Evolutionary conservation across 2,329 filamentous ascomycete genomes (phyloP), one percentile per base, ranked within the genome.

Genomic region (Pseudogymnoascus sp.): DNA sequence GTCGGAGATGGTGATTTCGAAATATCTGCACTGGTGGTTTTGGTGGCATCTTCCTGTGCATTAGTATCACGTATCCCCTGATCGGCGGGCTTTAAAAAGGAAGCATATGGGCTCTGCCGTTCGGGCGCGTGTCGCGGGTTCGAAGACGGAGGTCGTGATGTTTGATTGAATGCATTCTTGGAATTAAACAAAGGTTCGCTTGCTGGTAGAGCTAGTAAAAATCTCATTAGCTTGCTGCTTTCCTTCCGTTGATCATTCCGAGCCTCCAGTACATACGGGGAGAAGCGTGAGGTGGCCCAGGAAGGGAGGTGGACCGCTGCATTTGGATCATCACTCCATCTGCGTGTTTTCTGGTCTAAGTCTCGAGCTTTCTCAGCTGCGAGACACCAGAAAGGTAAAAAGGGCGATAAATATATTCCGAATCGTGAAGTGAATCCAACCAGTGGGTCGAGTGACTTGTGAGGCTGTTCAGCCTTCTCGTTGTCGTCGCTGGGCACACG

Each of bases 271-370:
- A 72, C 71, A 59, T 72, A 73, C 71, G 70, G 67, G 72, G 71
- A 65, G 71, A 72, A 61, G 68, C 67, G 65, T 73, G 71, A 10
- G 67, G 67, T 40, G 72, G 70, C 65, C 71, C 71, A 13, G 71
- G 71, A 21, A 72, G 70, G 65, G 71, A 73, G 63, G 71, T 69
- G 63, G 71, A 72, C 65, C 71, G 69, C 67, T 72, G 70, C 70
- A 72, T 72, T 66, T 67, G 64, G 66, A 71, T 72, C 71, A 73
- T 72, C 63, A 62, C 69, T 71, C 69, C 68, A 73, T 72, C 64
- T 70, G 68, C 64, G 60, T 31, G 35, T 33, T 39, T 31, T 55
- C 40, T 61, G 52, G 62, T 29, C 45, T 29, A 31, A 63, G 60
- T 58, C 62, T 48, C 62, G 62, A 63, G 62, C 62, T 63, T 61